Percentiles rank a stretch among this genome's conserved stretches.
phyloP scores from a whole-genome alignment of 345 rosid species.

The Sapria himalayana region DNA sequence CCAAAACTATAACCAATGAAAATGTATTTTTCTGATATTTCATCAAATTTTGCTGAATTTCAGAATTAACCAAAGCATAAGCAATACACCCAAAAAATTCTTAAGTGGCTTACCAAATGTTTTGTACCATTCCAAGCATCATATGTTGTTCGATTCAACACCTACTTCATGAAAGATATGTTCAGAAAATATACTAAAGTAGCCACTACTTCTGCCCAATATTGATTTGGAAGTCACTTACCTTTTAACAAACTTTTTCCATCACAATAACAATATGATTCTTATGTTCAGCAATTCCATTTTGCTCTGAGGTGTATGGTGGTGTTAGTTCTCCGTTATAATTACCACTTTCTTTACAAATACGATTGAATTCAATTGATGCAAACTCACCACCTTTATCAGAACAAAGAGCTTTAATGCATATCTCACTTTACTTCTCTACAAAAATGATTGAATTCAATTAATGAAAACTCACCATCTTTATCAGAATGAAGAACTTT shows the following conservation, averaged over 20 bases:
- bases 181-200: constrained; percentile 1
- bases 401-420: no score
- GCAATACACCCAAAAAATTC: background rate
- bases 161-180: no score
- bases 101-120: background rate
- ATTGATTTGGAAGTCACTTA: background rate
- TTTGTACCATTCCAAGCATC: background rate
- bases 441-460: no score
- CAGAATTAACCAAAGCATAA: background rate
- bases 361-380: background rate
- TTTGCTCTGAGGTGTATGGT: no score
- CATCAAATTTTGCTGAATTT: background rate
- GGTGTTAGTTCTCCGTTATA: background rate
- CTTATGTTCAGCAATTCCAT: background rate
- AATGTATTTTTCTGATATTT: background rate
- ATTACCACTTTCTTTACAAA: background rate
- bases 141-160: background rate
- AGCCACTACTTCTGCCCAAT: background rate
- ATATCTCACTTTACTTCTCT: no score
- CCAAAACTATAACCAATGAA: background rate
- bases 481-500: no score
- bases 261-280: background rate
- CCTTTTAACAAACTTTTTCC: background rate
- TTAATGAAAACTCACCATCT: no score
- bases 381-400: no score